Conservation (phyloP, 2,329 filamentous ascomycete species). For the Thelonectria olida region DNA sequence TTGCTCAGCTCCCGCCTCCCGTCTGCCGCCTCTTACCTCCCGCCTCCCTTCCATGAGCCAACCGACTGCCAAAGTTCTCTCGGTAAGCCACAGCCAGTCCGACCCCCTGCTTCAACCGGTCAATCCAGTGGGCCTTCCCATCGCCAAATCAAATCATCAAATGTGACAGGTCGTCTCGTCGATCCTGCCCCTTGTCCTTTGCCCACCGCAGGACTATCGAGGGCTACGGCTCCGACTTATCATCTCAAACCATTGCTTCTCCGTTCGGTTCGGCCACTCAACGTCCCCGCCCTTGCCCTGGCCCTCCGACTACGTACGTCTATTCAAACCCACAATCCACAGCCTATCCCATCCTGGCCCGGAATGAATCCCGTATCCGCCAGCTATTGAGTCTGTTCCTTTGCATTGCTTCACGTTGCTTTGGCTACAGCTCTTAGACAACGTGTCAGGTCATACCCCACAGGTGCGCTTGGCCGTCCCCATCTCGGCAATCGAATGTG, state of each 20-base stretch:
- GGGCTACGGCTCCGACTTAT: slow-evolving; percentile 14
- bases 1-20: slow-evolving; percentile 5
- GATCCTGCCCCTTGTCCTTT: slow-evolving; percentile 31
- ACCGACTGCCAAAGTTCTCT: slow-evolving; percentile 14
- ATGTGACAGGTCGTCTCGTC: slow-evolving; percentile 32
- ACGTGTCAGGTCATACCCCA: slow-evolving; percentile 17
- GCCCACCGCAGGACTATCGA: slow-evolving; percentile 11
- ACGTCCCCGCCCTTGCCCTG: slow-evolving; percentile 9
- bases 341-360: slow-evolving; percentile 5
- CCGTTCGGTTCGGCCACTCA: slow-evolving; percentile 5
- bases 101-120: slow-evolving; percentile 18
- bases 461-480: slow-evolving; percentile 13
- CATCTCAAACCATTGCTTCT: slow-evolving; percentile 9
- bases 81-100: slow-evolving; percentile 16
- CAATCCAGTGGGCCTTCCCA: slow-evolving; percentile 26
- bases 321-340: slow-evolving; percentile 11
- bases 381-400: slow-evolving; percentile 1
- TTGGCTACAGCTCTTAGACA: slow-evolving; percentile 9
- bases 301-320: neutral
- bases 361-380: slow-evolving; percentile 8
- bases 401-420: slow-evolving; percentile 2
- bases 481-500: slow-evolving; percentile 16
- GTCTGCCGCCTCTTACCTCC: slow-evolving; percentile 2
- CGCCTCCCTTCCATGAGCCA: slow-evolving; percentile 12
- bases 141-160: slow-evolving; percentile 29